Evolutionary conservation across 2,329 filamentous ascomycete genomes (phyloP), one percentile per base, ranked within the genome.

Genomic region (Zymoseptoria crescenta): DNA sequence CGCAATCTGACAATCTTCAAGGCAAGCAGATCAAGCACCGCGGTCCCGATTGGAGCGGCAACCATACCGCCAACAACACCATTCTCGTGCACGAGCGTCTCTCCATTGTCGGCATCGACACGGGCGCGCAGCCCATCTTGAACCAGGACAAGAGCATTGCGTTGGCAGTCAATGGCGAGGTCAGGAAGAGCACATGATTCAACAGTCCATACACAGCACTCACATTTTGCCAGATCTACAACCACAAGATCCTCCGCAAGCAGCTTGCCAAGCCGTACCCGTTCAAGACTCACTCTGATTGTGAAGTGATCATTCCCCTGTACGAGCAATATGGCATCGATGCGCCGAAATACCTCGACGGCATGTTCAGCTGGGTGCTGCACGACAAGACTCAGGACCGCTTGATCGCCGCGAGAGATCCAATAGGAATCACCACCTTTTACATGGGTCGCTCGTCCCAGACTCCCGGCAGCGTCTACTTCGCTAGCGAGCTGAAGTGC

Each of bases 351-450:
- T 82, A 91, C 76, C 86, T 99, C 67, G 94, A 99, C 75, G 94
- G 94, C 80, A 99, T 99, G 94, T 99, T 99, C 83, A 96, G 93
- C 16, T 99, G 95, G 79, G 92, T 99, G 58, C 84, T 99, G 56
- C 96, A 96, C 78, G 94, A 99, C 80, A 96, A 96, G 83, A 87
- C 85, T 67, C 86, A 91, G 75, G 89, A 99, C 80, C 88, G 94
- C 67, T 89, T 91, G 63, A 86, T 99, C 72, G 94, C 94, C 59
- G 94, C 94, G 58, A 87, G 94, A 73, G 94, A 99, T 75, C 94
- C 94, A 41, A 96, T 99, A 70, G 94, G 94, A 69, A 87, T 99
- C 75, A 97, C 92, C 66, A 96, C 91, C 64, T 91, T 99, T 75
- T 99, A 99, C 80, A 89, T 96, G 76, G 94, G 94, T 70, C 90